Conservation (phyloP, 2,329 filamentous ascomycete species). For the Pseudopyricularia cyperi region DNA sequence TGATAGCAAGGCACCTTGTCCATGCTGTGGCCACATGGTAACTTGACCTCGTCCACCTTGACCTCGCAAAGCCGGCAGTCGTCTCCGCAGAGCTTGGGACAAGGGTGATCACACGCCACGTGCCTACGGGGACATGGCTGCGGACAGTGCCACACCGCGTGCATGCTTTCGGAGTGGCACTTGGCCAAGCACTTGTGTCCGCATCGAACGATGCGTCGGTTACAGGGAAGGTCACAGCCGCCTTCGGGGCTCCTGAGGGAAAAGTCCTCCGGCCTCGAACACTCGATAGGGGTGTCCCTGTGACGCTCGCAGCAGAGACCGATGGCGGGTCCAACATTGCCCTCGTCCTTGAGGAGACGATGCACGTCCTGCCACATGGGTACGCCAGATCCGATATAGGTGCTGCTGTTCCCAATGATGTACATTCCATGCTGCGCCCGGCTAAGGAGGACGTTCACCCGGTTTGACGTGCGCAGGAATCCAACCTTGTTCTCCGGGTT, state of each 20-base stretch:
- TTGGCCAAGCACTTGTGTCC: slow-evolving; percentile 31
- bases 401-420: slow-evolving; percentile 53
- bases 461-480: slow-evolving; percentile 52
- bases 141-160: slow-evolving; percentile 30
- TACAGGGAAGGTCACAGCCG: slow-evolving; percentile 42
- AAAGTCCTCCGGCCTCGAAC: slow-evolving; percentile 45
- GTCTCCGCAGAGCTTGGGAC: slow-evolving; percentile 28
- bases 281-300: slow-evolving; percentile 31
- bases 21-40: slow-evolving; percentile 29
- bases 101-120: slow-evolving; percentile 29
- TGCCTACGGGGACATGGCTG: slow-evolving; percentile 28
- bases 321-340: slow-evolving; percentile 35
- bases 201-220: slow-evolving; percentile 27
- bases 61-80: slow-evolving; percentile 25
- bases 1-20: slow-evolving; percentile 21
- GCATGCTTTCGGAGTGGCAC: slow-evolving; percentile 34
- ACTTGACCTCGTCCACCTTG: slow-evolving; percentile 13
- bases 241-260: slow-evolving; percentile 43
- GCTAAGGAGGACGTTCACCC: slow-evolving; percentile 56
- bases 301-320: slow-evolving; percentile 50
- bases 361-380: slow-evolving; percentile 53
- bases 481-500: slow-evolving; percentile 46
- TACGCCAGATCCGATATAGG: slow-evolving; percentile 30
- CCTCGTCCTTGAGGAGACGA: slow-evolving; percentile 28
- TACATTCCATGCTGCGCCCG: slow-evolving; percentile 59